phyloP scores from a whole-genome alignment of 306 rosid species.

The Rubus idaeus region DNA sequence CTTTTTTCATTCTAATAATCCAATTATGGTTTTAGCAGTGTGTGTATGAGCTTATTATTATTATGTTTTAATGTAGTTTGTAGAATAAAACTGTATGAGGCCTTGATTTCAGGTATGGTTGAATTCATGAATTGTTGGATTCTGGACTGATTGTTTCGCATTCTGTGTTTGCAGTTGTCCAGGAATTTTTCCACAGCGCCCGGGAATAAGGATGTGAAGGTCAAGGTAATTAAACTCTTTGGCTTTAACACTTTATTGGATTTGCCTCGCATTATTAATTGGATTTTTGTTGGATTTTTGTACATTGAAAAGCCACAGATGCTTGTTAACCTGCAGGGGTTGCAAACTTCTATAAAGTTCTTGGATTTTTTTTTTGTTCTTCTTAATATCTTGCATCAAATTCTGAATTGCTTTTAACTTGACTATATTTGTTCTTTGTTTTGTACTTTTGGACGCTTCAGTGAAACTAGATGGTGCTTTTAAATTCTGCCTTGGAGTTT shows the following conservation, averaged over 20 bases:
- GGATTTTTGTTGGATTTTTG: too few species aligned
- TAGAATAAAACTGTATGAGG: background rate
- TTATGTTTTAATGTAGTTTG: background rate
- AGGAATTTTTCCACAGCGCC: slow-evolving; percentile 58
- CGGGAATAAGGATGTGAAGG: slow-evolving; percentile 48
- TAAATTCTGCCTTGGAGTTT: background rate
- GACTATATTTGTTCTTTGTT: background rate
- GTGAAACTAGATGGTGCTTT: background rate
- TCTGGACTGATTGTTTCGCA: slow-evolving; percentile 16
- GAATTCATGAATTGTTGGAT: background rate
- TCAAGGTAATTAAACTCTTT: slow-evolving; percentile 54
- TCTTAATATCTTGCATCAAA: background rate
- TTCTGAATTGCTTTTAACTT: background rate
- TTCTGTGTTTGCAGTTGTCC: slow-evolving; percentile 55
- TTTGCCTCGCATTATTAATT: background rate
- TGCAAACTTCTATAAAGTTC: background rate
- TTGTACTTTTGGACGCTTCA: background rate
- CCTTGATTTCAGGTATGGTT: background rate
- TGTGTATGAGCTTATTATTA: background rate
- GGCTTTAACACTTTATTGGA: background rate
- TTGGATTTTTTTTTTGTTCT: background rate
- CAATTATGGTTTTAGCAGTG: background rate
- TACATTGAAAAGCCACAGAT: background rate
- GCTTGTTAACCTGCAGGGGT: background rate
- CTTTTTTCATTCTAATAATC: background rate